Percentiles rank a stretch among this genome's conserved stretches.
phyloP scores from a whole-genome alignment of 2,329 filamentous ascomycete species.

The Ophiocordyceps camponoti-leonardi region DNA sequence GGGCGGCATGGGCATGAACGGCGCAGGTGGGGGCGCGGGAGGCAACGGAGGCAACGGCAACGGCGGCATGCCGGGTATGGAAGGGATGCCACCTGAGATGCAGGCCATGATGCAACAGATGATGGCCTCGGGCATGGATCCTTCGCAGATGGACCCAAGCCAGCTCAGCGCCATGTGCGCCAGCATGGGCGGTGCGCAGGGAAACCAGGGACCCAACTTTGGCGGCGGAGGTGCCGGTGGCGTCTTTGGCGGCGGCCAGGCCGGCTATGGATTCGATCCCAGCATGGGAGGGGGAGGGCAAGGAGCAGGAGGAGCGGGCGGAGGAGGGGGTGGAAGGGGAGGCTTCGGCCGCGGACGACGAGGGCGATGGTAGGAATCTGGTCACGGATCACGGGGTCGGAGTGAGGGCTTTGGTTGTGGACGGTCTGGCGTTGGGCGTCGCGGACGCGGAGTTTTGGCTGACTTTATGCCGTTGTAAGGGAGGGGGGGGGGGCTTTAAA shows the following conservation, averaged over 20 bases:
- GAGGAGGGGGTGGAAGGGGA: constrained; percentile 8
- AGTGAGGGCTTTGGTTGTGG: no score
- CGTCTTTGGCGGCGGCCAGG: constrained; percentile 34
- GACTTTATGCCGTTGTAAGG: background rate
- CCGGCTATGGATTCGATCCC: constrained; percentile 32
- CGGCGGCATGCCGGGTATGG: constrained; percentile 36
- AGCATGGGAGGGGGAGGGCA: constrained; percentile 23
- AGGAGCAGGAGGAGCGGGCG: constrained; percentile 11
- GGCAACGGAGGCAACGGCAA: constrained; percentile 12
- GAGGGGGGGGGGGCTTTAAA: no score
- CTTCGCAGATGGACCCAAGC: constrained; percentile 46
- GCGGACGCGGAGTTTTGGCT: background rate
- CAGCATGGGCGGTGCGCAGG: constrained; percentile 32
- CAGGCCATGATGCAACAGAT: constrained; percentile 55
- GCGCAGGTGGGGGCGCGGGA: constrained; percentile 6
- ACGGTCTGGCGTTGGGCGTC: background rate
- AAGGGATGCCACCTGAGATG: constrained; percentile 49
- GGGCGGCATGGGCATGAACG: constrained; percentile 27
- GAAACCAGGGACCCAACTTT: constrained; percentile 33
- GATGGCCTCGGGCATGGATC: constrained; percentile 48
- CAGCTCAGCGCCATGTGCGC: constrained; percentile 43
- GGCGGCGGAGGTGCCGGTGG: constrained; percentile 14
- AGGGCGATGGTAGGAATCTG: constrained; percentile 8
- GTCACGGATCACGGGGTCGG: background rate
- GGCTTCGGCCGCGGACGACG: constrained; percentile 11